Evolutionary conservation across 2,329 filamentous ascomycete genomes (phyloP).

Genomic region (Pestalotiopsis sp.): DNA sequence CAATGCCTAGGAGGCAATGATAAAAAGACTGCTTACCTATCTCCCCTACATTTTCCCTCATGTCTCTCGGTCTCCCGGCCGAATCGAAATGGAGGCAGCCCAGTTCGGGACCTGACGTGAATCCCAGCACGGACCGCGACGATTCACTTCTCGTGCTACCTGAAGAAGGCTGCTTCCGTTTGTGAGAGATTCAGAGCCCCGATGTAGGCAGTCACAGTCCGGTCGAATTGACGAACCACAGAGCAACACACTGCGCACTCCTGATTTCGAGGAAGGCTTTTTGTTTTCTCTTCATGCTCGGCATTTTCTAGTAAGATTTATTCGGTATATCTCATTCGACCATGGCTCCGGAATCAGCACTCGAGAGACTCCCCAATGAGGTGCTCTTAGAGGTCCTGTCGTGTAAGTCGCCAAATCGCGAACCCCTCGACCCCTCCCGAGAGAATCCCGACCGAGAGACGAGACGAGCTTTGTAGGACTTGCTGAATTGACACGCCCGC

Average conservation of each 20-base stretch:
- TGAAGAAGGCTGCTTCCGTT: neutral
- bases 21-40: neutral
- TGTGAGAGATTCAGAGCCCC: neutral
- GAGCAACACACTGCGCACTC: neutral
- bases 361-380: constrained; percentile 65
- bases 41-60: neutral
- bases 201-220: neutral
- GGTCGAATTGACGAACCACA: neutral
- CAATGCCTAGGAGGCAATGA: neutral
- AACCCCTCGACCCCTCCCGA: neutral
- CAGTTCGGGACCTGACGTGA: neutral
- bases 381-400: constrained; percentile 64
- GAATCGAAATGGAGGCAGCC: neutral
- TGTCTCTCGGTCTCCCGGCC: neutral
- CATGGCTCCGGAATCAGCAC: constrained; percentile 25
- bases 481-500: neutral
- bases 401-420: constrained; percentile 46
- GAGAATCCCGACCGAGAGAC: neutral
- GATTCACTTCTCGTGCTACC: neutral
- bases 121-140: neutral
- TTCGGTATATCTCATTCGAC: no score
- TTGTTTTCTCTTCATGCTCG: neutral
- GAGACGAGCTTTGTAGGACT: neutral
- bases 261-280: neutral
- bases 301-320: neutral